Evolutionary conservation across 148 eudicot species (phyloP).

Genomic region (Bassia scoparia): DNA sequence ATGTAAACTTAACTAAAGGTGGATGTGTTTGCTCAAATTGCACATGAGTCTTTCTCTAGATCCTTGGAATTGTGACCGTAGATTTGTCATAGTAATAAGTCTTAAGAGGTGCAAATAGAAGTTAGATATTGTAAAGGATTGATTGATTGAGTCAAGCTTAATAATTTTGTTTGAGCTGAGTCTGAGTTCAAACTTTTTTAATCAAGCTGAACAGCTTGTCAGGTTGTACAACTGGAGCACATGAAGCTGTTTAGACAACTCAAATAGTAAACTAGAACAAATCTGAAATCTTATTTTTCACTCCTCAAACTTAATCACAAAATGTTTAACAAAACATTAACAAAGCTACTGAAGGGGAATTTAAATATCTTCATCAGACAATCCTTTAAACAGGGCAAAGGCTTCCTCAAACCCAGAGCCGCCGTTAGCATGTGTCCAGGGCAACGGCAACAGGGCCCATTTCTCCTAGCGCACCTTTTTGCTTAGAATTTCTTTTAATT

Average conservation of each 20-base stretch:
- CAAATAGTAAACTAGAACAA: neutral
- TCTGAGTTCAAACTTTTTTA: too few relatives aligned
- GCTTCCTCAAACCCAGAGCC: too few relatives aligned
- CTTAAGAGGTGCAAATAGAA: neutral
- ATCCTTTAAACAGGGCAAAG: too few relatives aligned
- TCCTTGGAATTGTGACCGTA: neutral
- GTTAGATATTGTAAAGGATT: too few relatives aligned
- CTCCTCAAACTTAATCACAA: too few relatives aligned
- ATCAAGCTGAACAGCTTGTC: neutral
- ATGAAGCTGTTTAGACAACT: neutral
- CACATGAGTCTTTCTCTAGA: neutral
- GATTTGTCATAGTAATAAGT: neutral
- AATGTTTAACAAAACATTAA: too few relatives aligned
- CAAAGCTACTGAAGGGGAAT: too few relatives aligned
- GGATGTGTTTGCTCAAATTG: neutral
- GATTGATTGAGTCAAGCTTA: neutral
- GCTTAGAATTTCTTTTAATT: too few relatives aligned
- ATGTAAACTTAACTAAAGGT: neutral
- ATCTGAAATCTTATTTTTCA: neutral
- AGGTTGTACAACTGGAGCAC: neutral
- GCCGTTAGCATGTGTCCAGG: too few relatives aligned
- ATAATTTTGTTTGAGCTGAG: neutral
- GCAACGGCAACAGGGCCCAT: too few relatives aligned
- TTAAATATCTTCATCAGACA: too few relatives aligned
- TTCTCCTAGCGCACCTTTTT: too few relatives aligned